These are phyloP conservation scores for Crepidotus variabilis DNA, from an alignment of 768 basidiomycete species.

Conservation along the genomic window DNA sequence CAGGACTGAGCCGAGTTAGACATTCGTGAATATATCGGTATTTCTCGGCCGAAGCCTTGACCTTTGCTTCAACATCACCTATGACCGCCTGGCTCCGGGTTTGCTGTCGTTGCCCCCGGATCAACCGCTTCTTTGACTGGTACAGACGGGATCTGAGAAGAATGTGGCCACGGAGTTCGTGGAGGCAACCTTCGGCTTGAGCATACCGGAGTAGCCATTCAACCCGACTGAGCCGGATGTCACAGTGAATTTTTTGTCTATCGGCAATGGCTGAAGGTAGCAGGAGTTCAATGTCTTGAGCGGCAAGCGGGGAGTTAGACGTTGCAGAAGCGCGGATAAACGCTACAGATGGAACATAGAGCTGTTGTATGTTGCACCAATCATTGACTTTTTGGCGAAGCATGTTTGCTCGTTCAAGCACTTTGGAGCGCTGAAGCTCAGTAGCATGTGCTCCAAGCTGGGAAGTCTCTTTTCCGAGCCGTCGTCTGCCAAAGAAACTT, in stretches of 20 bases:
- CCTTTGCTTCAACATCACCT: slow-evolving; percentile 8
- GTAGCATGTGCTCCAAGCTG: slow-evolving; percentile 20
- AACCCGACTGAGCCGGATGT: slow-evolving; percentile 9
- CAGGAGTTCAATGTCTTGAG: slow-evolving; percentile 12
- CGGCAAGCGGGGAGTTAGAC: background rate
- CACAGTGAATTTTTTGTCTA: background rate
- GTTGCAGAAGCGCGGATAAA: background rate
- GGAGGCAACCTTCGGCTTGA: slow-evolving; percentile 24
- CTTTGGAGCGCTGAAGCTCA: slow-evolving; percentile 22
- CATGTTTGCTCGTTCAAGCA: slow-evolving; percentile 19
- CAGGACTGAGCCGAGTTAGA: slow-evolving; percentile 2
- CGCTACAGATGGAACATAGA: slow-evolving; percentile 23
- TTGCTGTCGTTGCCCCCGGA: slow-evolving; percentile 20
- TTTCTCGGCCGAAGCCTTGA: slow-evolving; percentile 9
- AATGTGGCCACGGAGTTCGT: slow-evolving; percentile 24
- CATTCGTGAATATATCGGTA: slow-evolving; percentile 11
- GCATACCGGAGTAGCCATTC: slow-evolving; percentile 25
- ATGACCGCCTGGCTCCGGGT: slow-evolving; percentile 20
- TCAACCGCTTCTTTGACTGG: slow-evolving; percentile 24
- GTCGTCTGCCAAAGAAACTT: slow-evolving; percentile 8
- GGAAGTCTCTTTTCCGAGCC: slow-evolving; percentile 10
- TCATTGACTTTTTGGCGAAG: slow-evolving; percentile 21
- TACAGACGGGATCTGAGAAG: slow-evolving; percentile 23
- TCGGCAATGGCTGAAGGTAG: slow-evolving; percentile 14
- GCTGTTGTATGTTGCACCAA: slow-evolving; percentile 22